Conservation (phyloP, 495 filamentous ascomycete species). For the Parachaetomium inaequale region DNA sequence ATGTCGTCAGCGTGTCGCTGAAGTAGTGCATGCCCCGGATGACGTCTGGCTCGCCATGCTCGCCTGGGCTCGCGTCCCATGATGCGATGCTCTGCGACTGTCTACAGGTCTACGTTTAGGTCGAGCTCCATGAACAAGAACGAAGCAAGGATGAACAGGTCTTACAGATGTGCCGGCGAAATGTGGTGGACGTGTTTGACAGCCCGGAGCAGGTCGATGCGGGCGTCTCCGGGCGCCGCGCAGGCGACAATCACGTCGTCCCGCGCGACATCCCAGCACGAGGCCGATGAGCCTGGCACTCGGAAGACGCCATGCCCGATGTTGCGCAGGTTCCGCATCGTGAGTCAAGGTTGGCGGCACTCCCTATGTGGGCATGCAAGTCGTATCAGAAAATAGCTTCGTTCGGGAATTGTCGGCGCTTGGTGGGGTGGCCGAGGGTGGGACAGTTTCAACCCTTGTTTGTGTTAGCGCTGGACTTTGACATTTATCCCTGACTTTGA, state of each 20-base stretch:
- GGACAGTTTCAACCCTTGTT: too few species aligned
- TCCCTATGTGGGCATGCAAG: not conserved
- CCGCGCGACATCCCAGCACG: constrained; percentile 70
- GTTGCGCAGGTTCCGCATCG: constrained; percentile 77
- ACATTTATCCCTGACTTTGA: too few species aligned
- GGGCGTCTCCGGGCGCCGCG: constrained; percentile 57
- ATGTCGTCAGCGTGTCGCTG: constrained; percentile 68
- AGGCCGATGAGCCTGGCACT: constrained; percentile 51
- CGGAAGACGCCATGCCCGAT: constrained; percentile 60
- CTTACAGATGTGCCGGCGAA: constrained; percentile 46
- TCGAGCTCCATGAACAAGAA: not conserved
- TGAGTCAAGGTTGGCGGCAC: not conserved
- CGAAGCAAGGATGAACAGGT: constrained; percentile 14
- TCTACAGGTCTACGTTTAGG: constrained; percentile 14
- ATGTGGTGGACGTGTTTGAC: constrained; percentile 35
- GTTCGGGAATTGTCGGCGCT: constrained; percentile 20
- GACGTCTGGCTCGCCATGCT: constrained; percentile 64
- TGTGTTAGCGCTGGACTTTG: too few species aligned
- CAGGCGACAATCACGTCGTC: constrained; percentile 71
- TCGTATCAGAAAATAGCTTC: constrained; percentile 9
- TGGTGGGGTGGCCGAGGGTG: not conserved
- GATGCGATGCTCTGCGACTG: constrained; percentile 57
- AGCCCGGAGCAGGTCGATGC: constrained; percentile 64
- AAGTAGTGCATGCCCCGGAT: constrained; percentile 80
- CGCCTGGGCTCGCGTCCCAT: constrained; percentile 79